Base-by-base conservation (phyloP, 2,329 filamentous ascomycete species). In the Scorias spongiosa region DNA sequence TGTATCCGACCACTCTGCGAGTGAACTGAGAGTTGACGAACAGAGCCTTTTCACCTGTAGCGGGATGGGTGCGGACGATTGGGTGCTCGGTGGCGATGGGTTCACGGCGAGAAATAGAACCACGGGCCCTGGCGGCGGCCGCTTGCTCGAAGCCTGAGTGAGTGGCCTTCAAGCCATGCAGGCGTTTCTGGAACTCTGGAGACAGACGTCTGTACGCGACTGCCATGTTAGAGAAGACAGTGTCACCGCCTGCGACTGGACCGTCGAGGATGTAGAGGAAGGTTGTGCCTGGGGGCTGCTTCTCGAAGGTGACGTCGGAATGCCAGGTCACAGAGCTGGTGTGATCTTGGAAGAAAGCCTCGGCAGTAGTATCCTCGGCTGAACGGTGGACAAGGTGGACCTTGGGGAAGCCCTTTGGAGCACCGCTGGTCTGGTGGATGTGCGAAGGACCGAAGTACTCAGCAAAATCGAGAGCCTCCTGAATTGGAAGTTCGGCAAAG, bases 281-380 rank as follows among this genome's bases (percentile, higher is more conserved):
- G 0, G 88, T 93, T 0, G 86, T 94, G 28, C 86, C 85, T 0
- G 88, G 86, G 1, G 88, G 86, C 64, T 95, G 87, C 51, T 75
- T 68, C 66, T 94, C 88, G 58, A 93, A 94, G 0, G 82, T 84
- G 1, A 93, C 80, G 52, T 94, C 87, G 0, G 80, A 84, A 65
- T 94, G 87, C 86, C 86, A 94, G 7, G 84, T 84, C 1, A 93
- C 78, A 1, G 80, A 84, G 63, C 80, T 89, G 2, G 83, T 88
- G 17, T 82, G 74, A 40, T 76, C 75, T 44, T 72, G 65, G 51
- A 86, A 79, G 62, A 81, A 83, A 41, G 74, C 68, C 15, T 73
- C 65, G 15, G 69, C 72, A 2, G 69, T 72, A 6, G 71, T 75
- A 52, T 84, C 80, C 46, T 75, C 66, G 41, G 75, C 80, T 15